These are phyloP conservation scores for Corynascus novoguineensis DNA, from an alignment of 495 filamentous ascomycete genomes.

Conservation along the genomic window DNA sequence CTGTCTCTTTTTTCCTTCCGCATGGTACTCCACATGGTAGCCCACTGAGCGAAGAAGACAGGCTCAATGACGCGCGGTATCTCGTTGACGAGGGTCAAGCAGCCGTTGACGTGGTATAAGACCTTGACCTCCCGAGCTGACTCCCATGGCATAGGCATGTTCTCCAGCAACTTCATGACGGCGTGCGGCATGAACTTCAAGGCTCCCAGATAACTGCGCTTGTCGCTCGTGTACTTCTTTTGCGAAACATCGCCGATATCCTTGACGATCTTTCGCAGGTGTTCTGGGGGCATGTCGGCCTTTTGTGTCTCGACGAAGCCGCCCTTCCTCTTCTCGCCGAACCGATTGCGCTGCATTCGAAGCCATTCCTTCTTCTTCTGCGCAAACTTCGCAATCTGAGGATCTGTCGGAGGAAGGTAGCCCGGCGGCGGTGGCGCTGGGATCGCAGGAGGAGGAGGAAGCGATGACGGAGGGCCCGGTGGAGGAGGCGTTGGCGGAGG, in stretches of 20 bases:
- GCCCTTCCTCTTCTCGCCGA: constrained; percentile 92
- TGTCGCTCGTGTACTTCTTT: constrained; percentile 98
- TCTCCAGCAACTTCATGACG: constrained; percentile 97
- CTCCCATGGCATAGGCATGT: constrained; percentile 99
- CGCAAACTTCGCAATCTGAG: constrained; percentile 87
- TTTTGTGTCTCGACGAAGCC: constrained; percentile 98
- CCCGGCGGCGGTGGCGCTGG: constrained; percentile 84
- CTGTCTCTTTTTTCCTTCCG: constrained; percentile 95
- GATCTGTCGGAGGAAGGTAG: constrained; percentile 76
- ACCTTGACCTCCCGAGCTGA: constrained; percentile 93
- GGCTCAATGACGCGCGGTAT: constrained; percentile 95
- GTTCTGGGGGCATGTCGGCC: constrained; percentile 97
- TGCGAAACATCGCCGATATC: constrained; percentile 99
- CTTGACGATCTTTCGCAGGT: constrained; percentile 95
- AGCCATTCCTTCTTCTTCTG: constrained; percentile 99
- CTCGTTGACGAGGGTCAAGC: constrained; percentile 95
- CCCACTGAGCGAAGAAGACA: constrained; percentile 98
- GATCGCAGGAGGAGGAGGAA: constrained; percentile 58
- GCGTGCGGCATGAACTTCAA: constrained; percentile 99
- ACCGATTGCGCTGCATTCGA: constrained; percentile 83
- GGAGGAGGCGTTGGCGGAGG: constrained; percentile 58
- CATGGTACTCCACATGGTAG: constrained; percentile 99
- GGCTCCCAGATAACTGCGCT: constrained; percentile 94
- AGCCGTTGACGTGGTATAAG: constrained; percentile 96
- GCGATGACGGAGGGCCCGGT: constrained; percentile 68